Conservation (phyloP, 768 basidiomycete genomes). For the Boletus sp. region DNA sequence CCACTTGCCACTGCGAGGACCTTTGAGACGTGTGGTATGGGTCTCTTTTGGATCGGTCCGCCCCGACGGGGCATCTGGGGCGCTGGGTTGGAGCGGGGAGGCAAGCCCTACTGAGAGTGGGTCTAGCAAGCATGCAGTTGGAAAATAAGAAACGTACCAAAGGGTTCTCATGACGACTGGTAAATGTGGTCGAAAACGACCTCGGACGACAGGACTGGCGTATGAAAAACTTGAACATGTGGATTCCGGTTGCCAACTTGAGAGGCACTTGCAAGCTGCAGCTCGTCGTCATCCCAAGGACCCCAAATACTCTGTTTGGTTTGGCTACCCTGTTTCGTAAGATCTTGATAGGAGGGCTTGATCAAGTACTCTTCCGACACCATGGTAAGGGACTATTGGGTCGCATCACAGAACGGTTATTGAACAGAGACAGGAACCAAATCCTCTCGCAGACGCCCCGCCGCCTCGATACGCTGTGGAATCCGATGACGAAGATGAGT, state of each 20-base stretch:
- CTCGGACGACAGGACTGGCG: conserved; percentile 1
- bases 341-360: not conserved
- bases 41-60: conserved; percentile 50
- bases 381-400: conserved; percentile 12
- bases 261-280: not conserved
- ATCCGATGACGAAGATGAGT: conserved; percentile 68
- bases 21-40: conserved; percentile 71
- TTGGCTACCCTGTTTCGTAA: not conserved
- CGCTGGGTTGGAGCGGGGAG: conserved; percentile 32
- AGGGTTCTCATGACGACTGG: conserved; percentile 50
- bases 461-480: conserved; percentile 63
- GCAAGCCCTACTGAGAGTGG: conserved; percentile 32
- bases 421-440: conserved; percentile 40
- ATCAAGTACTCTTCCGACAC: not conserved
- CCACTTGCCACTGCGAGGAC: conserved; percentile 86
- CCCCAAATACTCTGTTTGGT: conserved; percentile 6
- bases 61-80: conserved; percentile 62
- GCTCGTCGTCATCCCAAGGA: not conserved
- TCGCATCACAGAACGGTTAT: not conserved
- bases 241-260: no score
- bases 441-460: conserved; percentile 53
- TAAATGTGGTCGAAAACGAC: conserved; percentile 14
- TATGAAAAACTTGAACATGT: conserved; percentile 12
- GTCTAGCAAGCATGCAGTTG: conserved; percentile 6
- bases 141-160: conserved; percentile 37